A percentile compares a stretch with the other conserved stretches of the same genome.
Evolutionary conservation across 2,329 filamentous ascomycete species (phyloP).

Genomic region (Penicillium digitatum): DNA sequence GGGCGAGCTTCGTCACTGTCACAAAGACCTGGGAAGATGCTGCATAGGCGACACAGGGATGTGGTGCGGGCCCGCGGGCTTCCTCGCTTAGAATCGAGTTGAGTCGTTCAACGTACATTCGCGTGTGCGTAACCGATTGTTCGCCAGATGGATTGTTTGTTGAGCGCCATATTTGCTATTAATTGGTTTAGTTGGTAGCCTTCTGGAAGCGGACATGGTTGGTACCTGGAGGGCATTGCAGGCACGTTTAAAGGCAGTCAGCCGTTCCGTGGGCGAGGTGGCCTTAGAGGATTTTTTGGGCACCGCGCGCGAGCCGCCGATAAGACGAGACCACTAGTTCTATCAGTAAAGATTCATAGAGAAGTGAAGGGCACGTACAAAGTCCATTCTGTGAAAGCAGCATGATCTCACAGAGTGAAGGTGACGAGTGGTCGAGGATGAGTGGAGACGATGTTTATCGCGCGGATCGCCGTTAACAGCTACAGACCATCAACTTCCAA

Average conservation of each 20-base stretch:
- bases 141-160: constrained; percentile 51
- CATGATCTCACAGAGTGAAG: constrained; percentile 30
- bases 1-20: constrained; percentile 82
- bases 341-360: constrained; percentile 4
- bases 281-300: constrained; percentile 51
- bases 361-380: constrained; percentile 36
- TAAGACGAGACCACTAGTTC: constrained; percentile 57
- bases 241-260: constrained; percentile 58
- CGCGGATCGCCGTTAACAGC: constrained; percentile 13
- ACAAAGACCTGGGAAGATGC: constrained; percentile 84
- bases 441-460: constrained; percentile 23
- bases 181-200: constrained; percentile 5
- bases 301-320: constrained; percentile 52
- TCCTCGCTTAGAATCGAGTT: constrained; percentile 78
- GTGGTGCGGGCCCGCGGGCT: constrained; percentile 78
- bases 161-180: constrained; percentile 59
- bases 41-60: constrained; percentile 86
- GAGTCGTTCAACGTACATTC: constrained; percentile 53
- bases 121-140: constrained; percentile 49
- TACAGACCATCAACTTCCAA: too few species aligned
- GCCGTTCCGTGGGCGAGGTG: constrained; percentile 57
- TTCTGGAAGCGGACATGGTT: not conserved
- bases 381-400: constrained; percentile 39
- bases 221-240: constrained; percentile 57
- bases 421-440: constrained; percentile 13